phyloP scores from a whole-genome alignment of 2,329 filamentous ascomycete species.

The Chrysoporthe cubensis region DNA sequence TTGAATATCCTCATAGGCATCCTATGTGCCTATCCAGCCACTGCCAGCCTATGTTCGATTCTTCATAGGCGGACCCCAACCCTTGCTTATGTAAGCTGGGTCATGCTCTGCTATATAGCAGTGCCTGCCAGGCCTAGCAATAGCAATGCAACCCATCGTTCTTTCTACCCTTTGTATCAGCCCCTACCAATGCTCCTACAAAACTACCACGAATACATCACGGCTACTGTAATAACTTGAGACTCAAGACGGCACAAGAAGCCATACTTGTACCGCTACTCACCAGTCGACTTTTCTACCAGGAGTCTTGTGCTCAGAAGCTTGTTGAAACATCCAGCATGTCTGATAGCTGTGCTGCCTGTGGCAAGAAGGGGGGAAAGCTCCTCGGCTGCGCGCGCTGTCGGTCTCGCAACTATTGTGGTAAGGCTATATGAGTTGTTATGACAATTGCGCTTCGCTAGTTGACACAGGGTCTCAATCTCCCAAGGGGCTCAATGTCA shows the following conservation, averaged over 20 bases:
- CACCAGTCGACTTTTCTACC: background rate
- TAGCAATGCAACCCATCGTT: no score
- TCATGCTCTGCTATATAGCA: no score
- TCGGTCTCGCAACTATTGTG: background rate
- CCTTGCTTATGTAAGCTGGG: no score
- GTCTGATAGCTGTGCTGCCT: background rate
- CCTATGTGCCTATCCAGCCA: no score
- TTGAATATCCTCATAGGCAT: no score
- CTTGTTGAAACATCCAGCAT: background rate
- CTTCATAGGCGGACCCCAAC: no score
- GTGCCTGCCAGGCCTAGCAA: no score
- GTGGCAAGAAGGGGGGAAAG: background rate
- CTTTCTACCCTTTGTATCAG: no score
- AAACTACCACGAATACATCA: no score
- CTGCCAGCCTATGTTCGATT: no score
- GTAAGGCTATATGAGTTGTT: background rate
- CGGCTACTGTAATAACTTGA: background rate
- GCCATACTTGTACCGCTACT: background rate
- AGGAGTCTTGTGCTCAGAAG: background rate
- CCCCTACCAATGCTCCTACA: no score
- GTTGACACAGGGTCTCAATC: background rate
- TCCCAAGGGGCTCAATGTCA: background rate
- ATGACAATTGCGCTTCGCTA: background rate
- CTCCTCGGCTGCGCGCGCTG: background rate
- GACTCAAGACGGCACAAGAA: background rate